Evolutionary conservation across 768 basidiomycete genomes (phyloP).

Genomic region (Lactifluus volemus): DNA sequence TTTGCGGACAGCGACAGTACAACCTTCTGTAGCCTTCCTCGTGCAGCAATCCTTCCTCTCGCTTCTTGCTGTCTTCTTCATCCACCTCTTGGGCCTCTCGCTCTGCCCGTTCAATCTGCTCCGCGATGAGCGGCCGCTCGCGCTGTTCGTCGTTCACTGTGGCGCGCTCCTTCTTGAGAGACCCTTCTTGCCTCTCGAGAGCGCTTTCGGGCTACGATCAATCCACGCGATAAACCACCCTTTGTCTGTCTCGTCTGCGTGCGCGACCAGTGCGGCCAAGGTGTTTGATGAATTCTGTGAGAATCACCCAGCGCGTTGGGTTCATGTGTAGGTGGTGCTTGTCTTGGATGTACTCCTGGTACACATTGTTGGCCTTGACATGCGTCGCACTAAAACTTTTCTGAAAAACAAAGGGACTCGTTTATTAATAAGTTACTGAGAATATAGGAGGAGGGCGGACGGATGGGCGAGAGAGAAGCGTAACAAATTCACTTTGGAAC

Average conservation of each 20-base stretch:
- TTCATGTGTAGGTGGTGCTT: slow-evolving; percentile 97
- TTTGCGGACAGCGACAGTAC: slow-evolving; percentile 66
- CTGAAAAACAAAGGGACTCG: background rate
- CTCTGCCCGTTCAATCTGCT: slow-evolving; percentile 88
- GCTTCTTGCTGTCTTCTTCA: slow-evolving; percentile 17
- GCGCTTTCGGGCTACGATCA: slow-evolving; percentile 88
- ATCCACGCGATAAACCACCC: slow-evolving; percentile 98
- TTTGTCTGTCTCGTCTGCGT: slow-evolving; percentile 98
- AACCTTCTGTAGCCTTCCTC: slow-evolving; percentile 66
- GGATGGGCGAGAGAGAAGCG: slow-evolving; percentile 74
- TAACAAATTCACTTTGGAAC: slow-evolving; percentile 91
- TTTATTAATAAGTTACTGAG: slow-evolving; percentile 1
- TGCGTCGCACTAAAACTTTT: slow-evolving; percentile 86
- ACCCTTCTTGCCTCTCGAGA: slow-evolving; percentile 83
- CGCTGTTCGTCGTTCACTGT: slow-evolving; percentile 92
- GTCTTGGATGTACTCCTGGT: slow-evolving; percentile 96
- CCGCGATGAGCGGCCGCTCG: slow-evolving; percentile 79
- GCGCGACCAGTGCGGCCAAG: slow-evolving; percentile 77
- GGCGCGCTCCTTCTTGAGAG: slow-evolving; percentile 83
- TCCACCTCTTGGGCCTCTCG: slow-evolving; percentile 34
- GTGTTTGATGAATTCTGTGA: slow-evolving; percentile 91
- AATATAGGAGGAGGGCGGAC: slow-evolving; percentile 19
- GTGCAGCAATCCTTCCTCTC: slow-evolving; percentile 57
- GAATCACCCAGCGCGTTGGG: slow-evolving; percentile 92
- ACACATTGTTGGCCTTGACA: slow-evolving; percentile 89